Evolutionary conservation across 169 alveolate genomes (phyloP).

Genomic region (Neospora caninum): DNA sequence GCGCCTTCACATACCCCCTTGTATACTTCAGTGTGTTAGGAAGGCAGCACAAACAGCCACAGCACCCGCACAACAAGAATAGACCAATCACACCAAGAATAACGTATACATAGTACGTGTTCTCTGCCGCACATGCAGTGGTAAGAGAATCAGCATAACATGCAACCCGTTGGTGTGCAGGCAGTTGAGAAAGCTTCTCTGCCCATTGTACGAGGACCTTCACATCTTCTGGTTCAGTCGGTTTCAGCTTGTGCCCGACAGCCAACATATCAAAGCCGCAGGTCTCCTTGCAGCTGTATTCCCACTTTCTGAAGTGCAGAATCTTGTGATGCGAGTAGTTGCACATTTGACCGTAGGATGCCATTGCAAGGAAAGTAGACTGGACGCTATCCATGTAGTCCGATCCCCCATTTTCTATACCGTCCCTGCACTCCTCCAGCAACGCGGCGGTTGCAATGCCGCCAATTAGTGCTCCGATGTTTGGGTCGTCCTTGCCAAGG

Average conservation of each 20-base stretch:
- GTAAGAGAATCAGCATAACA: background rate
- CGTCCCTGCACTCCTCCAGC: slow-evolving; percentile 3
- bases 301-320: background rate
- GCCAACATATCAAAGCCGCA: background rate
- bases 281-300: background rate
- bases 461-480: background rate
- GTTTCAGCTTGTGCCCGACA: background rate
- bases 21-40: background rate
- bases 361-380: slow-evolving; percentile 10
- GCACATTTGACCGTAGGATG: slow-evolving; percentile 18
- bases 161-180: background rate
- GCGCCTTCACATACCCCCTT: background rate
- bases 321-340: slow-evolving; percentile 12
- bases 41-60: slow-evolving; percentile 19
- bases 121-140: slow-evolving; percentile 6
- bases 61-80: slow-evolving; percentile 2
- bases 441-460: background rate
- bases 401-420: background rate
- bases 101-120: background rate
- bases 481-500: background rate
- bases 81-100: background rate
- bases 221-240: background rate
- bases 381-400: background rate
- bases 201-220: background rate
- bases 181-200: background rate